phyloP scores from a whole-genome alignment of 1,139 yeast genomes.

The Yamadazyma sp. region DNA sequence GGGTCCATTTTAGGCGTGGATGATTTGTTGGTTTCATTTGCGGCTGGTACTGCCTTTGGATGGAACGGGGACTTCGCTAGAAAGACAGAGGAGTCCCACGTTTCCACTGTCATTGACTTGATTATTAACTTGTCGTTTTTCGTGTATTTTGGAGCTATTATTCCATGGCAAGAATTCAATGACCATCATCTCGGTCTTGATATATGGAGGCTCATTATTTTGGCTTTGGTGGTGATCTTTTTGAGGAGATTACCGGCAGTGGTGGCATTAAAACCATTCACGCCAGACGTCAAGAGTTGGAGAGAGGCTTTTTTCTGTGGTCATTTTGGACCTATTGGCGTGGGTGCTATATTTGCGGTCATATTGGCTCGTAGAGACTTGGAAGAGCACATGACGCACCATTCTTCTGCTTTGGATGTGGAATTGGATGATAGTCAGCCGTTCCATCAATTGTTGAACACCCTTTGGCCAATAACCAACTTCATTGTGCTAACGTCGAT shows the following conservation, averaged over 20 bases:
- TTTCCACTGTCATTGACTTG: conserved; percentile 88
- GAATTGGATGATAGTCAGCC: conserved; percentile 51
- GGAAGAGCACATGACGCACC: conserved; percentile 49
- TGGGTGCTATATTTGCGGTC: conserved; percentile 92
- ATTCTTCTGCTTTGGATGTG: conserved; percentile 28
- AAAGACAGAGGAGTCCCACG: conserved; percentile 88
- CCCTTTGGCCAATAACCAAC: conserved; percentile 88
- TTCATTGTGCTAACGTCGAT: conserved; percentile 86
- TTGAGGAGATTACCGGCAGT: conserved; percentile 90
- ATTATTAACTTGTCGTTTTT: conserved; percentile 82
- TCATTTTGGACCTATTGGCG: conserved; percentile 98
- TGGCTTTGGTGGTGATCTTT: conserved; percentile 81
- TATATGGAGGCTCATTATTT: conserved; percentile 80
- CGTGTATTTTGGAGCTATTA: conserved; percentile 89
- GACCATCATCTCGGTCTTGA: conserved; percentile 62
- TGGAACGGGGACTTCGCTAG: conserved; percentile 95
- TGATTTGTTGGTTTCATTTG: conserved; percentile 87
- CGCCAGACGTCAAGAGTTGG: conserved; percentile 94
- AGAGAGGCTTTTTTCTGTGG: conserved; percentile 95
- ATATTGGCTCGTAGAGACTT: conserved; percentile 80
- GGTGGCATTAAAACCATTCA: conserved; percentile 68
- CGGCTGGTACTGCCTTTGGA: conserved; percentile 95
- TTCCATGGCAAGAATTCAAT: conserved; percentile 90
- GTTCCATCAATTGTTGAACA: conserved; percentile 68
- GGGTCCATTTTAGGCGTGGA: conserved; percentile 93